Evolutionary conservation across 2,329 filamentous ascomycete genomes (phyloP), one percentile per base, ranked within the genome.

Genomic region (Phaeosphaeriaceae sp.): DNA sequence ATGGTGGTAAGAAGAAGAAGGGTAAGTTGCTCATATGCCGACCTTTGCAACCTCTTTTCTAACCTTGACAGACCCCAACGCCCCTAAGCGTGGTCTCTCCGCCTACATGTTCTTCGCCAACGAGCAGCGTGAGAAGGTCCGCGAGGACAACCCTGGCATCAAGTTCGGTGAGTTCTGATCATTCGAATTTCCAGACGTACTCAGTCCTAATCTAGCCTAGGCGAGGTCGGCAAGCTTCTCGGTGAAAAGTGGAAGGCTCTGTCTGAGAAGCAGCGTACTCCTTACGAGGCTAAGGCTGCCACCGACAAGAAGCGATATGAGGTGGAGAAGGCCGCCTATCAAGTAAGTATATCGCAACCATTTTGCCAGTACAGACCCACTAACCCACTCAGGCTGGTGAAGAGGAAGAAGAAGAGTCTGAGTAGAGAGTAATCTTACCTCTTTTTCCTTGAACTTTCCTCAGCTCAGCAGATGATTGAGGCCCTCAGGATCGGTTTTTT

Each of bases 61-160:
- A 32, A 66, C 46, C 42, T 18, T 29, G 13, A 12, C 68, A 96
- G 92, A 97, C 79, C 92, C 92, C 78, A 97, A 97, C 80, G 93
- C 92, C 54, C 94, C 94, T 76, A 99, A 97, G 92, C 92, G 94
- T 79, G 94, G 93, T 82, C 90, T 99, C 42, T 97, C 94, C 45
- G 94, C 94, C 60, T 99, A 99, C 87, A 99, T 99, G 94, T 97
- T 97, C 88, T 99, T 97, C 77, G 94, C 94, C 86, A 97, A 97
- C 74, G 94, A 97, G 80, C 91, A 97, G 81, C 92, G 94, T 68
- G 93, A 97, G 75, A 96, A 94, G 77, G 94, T 99, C 67, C 91
- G 94, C 68, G 92, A 96, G 76, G 93, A 97, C 79, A 97, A 97
- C 84, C 93, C 93, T 32, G 93, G 92, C 68, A 96, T 97, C 80